Evolutionary conservation across 495 filamentous ascomycete species (phyloP), one percentile per base, ranked within the genome.

Genomic region (Achaetomiella virescens): DNA sequence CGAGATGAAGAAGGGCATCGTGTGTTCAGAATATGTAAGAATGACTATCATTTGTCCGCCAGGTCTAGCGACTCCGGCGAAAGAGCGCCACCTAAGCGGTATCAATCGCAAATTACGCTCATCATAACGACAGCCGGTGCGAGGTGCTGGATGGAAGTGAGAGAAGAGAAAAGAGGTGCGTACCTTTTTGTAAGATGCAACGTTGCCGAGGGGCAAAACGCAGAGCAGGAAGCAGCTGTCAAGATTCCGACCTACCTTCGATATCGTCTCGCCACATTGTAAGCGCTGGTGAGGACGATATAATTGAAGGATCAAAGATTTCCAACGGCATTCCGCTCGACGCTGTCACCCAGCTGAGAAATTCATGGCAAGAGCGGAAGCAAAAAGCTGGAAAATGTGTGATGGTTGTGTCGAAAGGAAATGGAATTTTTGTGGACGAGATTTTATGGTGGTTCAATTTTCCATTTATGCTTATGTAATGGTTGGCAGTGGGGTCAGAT

Each of bases 91-190:
- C 36, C 65, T 45, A 33, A 46, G 38, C 55, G 61, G 65, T 59
- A 67, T 67, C 65, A 67, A 67, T 67, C 65, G 65, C 65, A 67
- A 67, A 67, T 67, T 67, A 65, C 55, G 49, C 60, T 67, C 65
- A 67, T 67, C 65, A 67, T 61, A 35, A 51, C 52, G 45, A 53
- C 49, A 33, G 42, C 24, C 14, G 36, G 17, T 20, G 50, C 40
- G 18, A 17, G 18, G 52, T n/a, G 21, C 48, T 25, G 41, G 38
- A 3, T 2, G 27, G 18, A 12, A 12, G 14, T 4, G 18, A 17
- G 33, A 33, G 12, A 40, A 21, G 27, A 33, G 27, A 46, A 40
- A 15, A 18, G 42, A 21, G 20, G 17, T 37, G n/a, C 57, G 33
- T 59, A 54, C 55, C 55, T 8, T 57, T 37, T 21, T 27, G 36